These are phyloP conservation scores for Artemisia tridentata DNA, from an alignment of 129 eudicot species.

Conservation along the genomic window DNA sequence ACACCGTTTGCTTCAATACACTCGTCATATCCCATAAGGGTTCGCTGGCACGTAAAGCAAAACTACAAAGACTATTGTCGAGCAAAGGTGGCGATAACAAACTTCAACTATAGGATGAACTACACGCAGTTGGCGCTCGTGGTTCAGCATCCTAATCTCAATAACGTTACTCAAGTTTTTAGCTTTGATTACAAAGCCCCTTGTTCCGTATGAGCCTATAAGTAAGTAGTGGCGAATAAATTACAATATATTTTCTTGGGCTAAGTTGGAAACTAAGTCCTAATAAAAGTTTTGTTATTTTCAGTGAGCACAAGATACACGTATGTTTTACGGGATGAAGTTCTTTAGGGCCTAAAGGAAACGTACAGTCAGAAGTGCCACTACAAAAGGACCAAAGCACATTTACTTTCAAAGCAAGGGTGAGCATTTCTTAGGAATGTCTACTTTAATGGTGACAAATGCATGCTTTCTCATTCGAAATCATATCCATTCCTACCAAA, in stretches of 20 bases:
- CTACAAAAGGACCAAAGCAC: conserved; percentile 69
- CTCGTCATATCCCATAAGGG: conserved; percentile 58
- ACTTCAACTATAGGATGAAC: conserved; percentile 30
- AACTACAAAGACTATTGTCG: conserved; percentile 76
- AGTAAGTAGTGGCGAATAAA: conserved; percentile 46
- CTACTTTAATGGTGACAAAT: conserved; percentile 80
- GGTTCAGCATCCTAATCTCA: conserved; percentile 76
- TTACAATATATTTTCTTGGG: not conserved
- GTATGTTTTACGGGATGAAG: conserved; percentile 76
- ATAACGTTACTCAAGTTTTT: conserved; percentile 74
- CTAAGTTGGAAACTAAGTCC: not conserved
- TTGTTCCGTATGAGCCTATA: conserved; percentile 60
- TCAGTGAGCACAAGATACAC: conserved; percentile 61
- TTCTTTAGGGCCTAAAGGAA: conserved; percentile 42
- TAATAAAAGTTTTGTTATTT: conserved; percentile 2
- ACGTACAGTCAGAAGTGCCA: conserved; percentile 64
- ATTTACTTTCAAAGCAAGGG: conserved; percentile 64
- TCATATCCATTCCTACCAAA: conserved; percentile 71
- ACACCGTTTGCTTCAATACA: conserved; percentile 61
- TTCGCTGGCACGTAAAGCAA: conserved; percentile 71
- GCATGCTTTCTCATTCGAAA: conserved; percentile 75
- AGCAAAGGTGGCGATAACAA: conserved; percentile 47
- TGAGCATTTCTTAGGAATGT: conserved; percentile 81
- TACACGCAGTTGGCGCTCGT: conserved; percentile 72
- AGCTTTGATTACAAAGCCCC: conserved; percentile 56